Base-by-base conservation (phyloP, 2,329 filamentous ascomycete species). In the Trichoderma semiorbis region DNA sequence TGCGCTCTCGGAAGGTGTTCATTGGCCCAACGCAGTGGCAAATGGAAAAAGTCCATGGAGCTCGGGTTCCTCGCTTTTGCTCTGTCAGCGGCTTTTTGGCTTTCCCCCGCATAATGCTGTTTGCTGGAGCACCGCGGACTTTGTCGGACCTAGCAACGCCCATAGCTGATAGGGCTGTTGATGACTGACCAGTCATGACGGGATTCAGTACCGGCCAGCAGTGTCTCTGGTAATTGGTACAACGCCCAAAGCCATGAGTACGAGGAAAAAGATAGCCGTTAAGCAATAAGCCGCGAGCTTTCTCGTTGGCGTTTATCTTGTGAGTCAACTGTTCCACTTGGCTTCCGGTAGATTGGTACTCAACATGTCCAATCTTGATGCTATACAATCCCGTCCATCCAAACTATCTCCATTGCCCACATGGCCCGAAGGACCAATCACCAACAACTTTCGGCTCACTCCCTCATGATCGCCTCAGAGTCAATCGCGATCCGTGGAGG, bases 1-100 rank as follows among this genome's bases (percentile, higher is more conserved):
- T 61, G 30, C n/a, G 53, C n/a, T 21, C 34, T 5, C 32, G n/a
- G 24, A 18, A 7, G 30, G 11, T 62, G 66, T 43, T 34, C n/a
- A 50, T 69, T 69, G 28, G 55, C 39, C 39, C 3, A n/a, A 14
- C 21, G 14, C 39, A n/a, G 66, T 69, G 66, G 66, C 66, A 36
- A 69, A 69, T 34, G 28, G 18, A 28, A 30, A 61, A 62, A 61
- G 53, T 69, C 66, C 66, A 50, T 61, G 66, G 66, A 69, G 66
- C 57, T 69, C 57, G 55, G 66, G 16, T 53, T 26, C 24, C 66
- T 69, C 66, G 55, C 57, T n/a, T 50, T 50, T 21, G 57, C 39
- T 69, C 55, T 62, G 66, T 69, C 26, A 69, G 66, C 66, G 66
- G 66, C 66, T 21, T 47, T 34, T 69, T 47, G 36, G 26, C 24